Conservation (phyloP, 2,329 filamentous ascomycete genomes). For the Verticillium zaregamsianum region DNA sequence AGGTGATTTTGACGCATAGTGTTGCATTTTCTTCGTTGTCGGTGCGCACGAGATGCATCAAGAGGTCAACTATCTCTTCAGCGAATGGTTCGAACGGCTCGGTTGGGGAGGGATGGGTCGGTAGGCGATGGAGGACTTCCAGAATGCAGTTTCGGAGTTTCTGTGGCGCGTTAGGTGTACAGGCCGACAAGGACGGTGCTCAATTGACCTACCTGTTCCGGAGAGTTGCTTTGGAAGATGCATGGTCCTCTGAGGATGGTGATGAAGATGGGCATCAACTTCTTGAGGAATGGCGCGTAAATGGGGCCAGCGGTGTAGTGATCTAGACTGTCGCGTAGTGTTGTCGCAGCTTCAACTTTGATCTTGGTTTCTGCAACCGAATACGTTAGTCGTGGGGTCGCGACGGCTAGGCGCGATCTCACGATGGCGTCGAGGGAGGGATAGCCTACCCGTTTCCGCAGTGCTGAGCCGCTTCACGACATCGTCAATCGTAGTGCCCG, state of each 20-base stretch:
- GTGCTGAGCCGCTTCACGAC: constrained; percentile 56
- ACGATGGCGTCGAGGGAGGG: constrained; percentile 2
- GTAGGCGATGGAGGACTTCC: constrained; percentile 87
- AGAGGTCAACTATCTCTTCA: constrained; percentile 79
- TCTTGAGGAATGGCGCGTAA: constrained; percentile 78
- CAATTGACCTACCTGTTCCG: constrained; percentile 67
- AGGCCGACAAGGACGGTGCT: background rate
- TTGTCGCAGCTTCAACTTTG: constrained; percentile 77
- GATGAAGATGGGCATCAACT: constrained; percentile 86
- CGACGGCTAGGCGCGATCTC: background rate
- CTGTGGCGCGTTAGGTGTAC: constrained; percentile 30
- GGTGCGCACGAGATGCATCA: constrained; percentile 81
- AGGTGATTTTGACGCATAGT: constrained; percentile 96
- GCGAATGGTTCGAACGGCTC: constrained; percentile 88
- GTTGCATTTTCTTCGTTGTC: constrained; percentile 99
- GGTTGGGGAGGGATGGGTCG: constrained; percentile 63
- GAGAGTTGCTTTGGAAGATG: constrained; percentile 84
- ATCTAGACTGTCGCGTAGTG: constrained; percentile 88
- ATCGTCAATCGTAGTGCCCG: constrained; percentile 57
- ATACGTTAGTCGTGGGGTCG: constrained; percentile 10
- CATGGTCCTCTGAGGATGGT: constrained; percentile 79
- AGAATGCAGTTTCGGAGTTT: constrained; percentile 90
- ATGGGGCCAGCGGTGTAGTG: constrained; percentile 74
- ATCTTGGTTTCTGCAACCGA: constrained; percentile 64
- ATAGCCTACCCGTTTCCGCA: constrained; percentile 48